Evolutionary conservation across 2,329 filamentous ascomycete species (phyloP).

Genomic region (Fusarium sp.): DNA sequence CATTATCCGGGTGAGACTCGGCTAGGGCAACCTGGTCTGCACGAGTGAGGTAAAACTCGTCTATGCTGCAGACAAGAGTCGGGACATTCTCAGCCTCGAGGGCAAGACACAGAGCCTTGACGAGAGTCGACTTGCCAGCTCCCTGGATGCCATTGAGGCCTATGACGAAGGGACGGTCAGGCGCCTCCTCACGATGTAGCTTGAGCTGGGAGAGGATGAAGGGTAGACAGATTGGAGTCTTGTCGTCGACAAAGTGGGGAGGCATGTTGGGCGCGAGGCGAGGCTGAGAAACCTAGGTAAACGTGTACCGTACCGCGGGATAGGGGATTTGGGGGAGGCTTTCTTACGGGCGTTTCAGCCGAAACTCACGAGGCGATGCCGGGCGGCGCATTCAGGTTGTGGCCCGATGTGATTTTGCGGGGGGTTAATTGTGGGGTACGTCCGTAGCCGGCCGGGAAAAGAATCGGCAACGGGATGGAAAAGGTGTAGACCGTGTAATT

Average conservation of each 20-base stretch:
- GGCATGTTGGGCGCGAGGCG: slow-evolving; percentile 40
- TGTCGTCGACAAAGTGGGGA: slow-evolving; percentile 75
- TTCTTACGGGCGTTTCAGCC: slow-evolving; percentile 26
- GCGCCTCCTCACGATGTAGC: slow-evolving; percentile 55
- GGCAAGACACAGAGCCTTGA: slow-evolving; percentile 72
- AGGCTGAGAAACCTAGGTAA: neutral
- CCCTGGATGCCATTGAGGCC: slow-evolving; percentile 94
- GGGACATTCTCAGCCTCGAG: slow-evolving; percentile 70
- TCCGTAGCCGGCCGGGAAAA: slow-evolving; percentile 39
- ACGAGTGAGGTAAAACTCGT: slow-evolving; percentile 89
- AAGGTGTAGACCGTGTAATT: neutral
- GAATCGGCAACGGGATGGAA: slow-evolving; percentile 29
- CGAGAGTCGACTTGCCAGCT: slow-evolving; percentile 91
- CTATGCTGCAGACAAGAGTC: slow-evolving; percentile 82
- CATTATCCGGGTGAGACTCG: slow-evolving; percentile 74
- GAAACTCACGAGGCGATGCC: slow-evolving; percentile 26
- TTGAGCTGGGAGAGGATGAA: slow-evolving; percentile 76
- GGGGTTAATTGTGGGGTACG: slow-evolving; percentile 33
- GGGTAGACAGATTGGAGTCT: slow-evolving; percentile 80
- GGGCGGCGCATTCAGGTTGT: slow-evolving; percentile 22
- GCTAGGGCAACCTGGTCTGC: slow-evolving; percentile 75
- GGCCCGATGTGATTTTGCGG: slow-evolving; percentile 37
- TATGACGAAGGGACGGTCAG: slow-evolving; percentile 77
- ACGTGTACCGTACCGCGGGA: slow-evolving; percentile 27
- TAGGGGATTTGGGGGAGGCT: neutral